phyloP scores from a whole-genome alignment of 768 basidiomycete species.

The Russula abietina region DNA sequence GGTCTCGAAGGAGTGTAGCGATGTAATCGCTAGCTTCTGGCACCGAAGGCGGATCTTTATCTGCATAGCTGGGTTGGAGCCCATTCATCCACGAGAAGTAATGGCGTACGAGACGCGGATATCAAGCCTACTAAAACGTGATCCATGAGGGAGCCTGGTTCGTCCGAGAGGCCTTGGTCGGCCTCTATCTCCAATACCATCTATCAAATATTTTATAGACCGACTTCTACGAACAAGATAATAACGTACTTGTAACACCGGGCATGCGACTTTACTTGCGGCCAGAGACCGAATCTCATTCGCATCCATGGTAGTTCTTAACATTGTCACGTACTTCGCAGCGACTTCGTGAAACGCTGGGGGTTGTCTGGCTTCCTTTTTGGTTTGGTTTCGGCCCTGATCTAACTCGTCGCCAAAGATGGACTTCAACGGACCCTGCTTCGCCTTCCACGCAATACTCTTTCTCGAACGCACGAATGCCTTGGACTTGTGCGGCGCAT shows the following conservation, averaged over 20 bases:
- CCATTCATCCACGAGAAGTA: background rate
- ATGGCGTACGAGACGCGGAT: conserved; percentile 50
- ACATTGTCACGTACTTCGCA: conserved; percentile 40
- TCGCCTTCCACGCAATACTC: conserved; percentile 74
- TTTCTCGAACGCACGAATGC: conserved; percentile 73
- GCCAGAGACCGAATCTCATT: conserved; percentile 78
- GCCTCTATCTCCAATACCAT: conserved; percentile 81
- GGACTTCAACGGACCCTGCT: conserved; percentile 75
- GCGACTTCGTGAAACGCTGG: conserved; percentile 45
- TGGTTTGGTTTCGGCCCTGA: conserved; percentile 28
- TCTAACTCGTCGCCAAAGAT: conserved; percentile 49
- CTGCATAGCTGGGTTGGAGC: conserved; percentile 29
- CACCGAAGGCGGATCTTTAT: conserved; percentile 32
- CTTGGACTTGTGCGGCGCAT: conserved; percentile 32
- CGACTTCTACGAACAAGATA: conserved; percentile 1
- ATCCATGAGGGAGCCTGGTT: conserved; percentile 74
- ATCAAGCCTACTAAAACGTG: conserved; percentile 71
- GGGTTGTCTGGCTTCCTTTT: conserved; percentile 30
- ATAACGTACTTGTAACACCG: conserved; percentile 56
- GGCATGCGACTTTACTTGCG: conserved; percentile 53
- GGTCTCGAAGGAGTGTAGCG: conserved; percentile 73
- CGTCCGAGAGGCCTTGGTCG: conserved; percentile 50
- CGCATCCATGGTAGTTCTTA: conserved; percentile 49
- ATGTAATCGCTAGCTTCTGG: conserved; percentile 71
- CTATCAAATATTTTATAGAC: conserved; percentile 36